These are phyloP conservation scores for Geoglossum cookeanum DNA, from an alignment of 2,329 filamentous ascomycete species.

Conservation along the genomic window DNA sequence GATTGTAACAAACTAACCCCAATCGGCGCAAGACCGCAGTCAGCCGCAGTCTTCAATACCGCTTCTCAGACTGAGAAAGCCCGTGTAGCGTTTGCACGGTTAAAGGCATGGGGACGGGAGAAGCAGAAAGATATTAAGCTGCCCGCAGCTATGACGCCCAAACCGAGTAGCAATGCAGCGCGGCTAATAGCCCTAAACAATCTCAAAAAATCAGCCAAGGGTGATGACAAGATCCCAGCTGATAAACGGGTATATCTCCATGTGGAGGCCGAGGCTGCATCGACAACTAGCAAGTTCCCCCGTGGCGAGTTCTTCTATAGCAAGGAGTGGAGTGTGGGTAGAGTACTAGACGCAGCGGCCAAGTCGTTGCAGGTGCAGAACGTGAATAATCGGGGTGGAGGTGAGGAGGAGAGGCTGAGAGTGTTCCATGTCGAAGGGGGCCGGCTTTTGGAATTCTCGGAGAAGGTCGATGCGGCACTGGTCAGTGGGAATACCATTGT, in stretches of 20 bases:
- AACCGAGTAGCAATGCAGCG: conserved; percentile 40
- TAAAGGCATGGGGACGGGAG: conserved; percentile 62
- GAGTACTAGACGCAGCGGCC: conserved; percentile 61
- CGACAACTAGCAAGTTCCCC: conserved; percentile 58
- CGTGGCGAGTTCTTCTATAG: conserved; percentile 66
- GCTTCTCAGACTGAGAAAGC: conserved; percentile 41
- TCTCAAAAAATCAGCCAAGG: conserved; percentile 76
- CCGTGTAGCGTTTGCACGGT: conserved; percentile 51
- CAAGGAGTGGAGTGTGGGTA: conserved; percentile 74
- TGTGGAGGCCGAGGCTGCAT: conserved; percentile 78
- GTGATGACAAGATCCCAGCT: conserved; percentile 57
- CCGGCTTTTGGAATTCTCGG: conserved; percentile 65
- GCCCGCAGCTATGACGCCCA: conserved; percentile 27
- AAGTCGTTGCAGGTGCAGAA: conserved; percentile 63
- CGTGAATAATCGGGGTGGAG: conserved; percentile 57
- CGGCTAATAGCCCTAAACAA: conserved; percentile 51
- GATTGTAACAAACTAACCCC: conserved; percentile 59
- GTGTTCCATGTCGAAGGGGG: conserved; percentile 91
- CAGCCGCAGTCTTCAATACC: conserved; percentile 18
- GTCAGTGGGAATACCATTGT: conserved; percentile 81
- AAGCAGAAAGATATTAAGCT: conserved; percentile 43
- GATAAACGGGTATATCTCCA: conserved; percentile 84
- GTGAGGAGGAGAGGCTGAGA: conserved; percentile 61
- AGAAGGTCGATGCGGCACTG: conserved; percentile 58
- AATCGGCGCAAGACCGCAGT: conserved; percentile 28